Conservation (phyloP, 768 basidiomycete species). For the Pholiota molesta region DNA sequence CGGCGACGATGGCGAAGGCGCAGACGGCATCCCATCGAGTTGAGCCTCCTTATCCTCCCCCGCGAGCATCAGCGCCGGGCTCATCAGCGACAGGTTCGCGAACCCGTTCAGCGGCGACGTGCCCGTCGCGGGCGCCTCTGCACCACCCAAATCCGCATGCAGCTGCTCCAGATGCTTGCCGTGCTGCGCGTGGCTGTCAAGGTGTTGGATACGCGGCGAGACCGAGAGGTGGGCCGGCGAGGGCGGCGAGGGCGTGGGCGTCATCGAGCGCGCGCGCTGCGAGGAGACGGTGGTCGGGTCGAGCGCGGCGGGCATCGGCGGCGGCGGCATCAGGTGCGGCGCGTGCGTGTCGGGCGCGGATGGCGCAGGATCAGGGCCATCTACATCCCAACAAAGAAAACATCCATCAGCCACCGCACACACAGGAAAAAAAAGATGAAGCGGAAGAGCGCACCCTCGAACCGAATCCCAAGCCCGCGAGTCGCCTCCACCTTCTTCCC, state of each 20-base stretch:
- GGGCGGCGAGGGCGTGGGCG: constrained; percentile 6
- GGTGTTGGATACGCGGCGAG: not conserved
- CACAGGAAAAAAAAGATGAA: not conserved
- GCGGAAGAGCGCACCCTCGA: constrained; percentile 14
- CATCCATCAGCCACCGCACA: not conserved
- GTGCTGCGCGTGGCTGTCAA: no score
- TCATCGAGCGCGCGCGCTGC: constrained; percentile 31
- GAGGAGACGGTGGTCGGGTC: constrained; percentile 22
- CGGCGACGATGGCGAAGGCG: no score
- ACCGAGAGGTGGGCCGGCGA: not conserved
- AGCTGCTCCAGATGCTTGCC: not conserved
- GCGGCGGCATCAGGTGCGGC: constrained; percentile 42
- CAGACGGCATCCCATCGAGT: no score
- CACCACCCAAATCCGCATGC: not conserved
- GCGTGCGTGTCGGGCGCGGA: not conserved
- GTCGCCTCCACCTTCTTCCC: not conserved
- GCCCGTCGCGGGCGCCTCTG: not conserved
- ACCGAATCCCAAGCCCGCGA: constrained; percentile 12
- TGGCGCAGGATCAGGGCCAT: not conserved
- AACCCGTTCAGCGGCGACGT: constrained; percentile 13
- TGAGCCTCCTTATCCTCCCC: not conserved
- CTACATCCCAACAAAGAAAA: not conserved
- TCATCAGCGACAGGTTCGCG: constrained; percentile 18
- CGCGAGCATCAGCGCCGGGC: constrained; percentile 1
- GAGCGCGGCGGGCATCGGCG: constrained; percentile 47